These are phyloP conservation scores for Brasilioporus rufonigricans DNA, from an alignment of 768 basidiomycete species.

Conservation along the genomic window DNA sequence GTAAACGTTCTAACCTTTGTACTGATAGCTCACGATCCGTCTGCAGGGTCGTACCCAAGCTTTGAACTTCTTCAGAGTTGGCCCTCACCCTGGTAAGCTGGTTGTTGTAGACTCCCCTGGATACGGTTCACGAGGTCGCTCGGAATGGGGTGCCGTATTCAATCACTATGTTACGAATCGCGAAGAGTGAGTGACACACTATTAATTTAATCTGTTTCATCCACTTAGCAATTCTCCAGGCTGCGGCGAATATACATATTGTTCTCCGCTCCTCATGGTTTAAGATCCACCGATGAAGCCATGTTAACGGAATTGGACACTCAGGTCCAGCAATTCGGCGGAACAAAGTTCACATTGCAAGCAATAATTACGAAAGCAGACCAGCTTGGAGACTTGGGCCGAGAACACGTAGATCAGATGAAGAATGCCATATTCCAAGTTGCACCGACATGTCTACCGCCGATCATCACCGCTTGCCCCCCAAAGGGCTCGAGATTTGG, in stretches of 20 bases:
- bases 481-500: constrained; percentile 53
- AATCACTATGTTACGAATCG: constrained; percentile 61
- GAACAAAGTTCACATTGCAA: constrained; percentile 59
- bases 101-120: constrained; percentile 80
- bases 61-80: constrained; percentile 73
- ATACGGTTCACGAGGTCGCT: constrained; percentile 70
- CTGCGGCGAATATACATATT: constrained; percentile 69
- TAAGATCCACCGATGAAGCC: constrained; percentile 52
- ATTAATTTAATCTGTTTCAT: neutral
- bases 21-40: neutral
- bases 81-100: constrained; percentile 49
- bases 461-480: constrained; percentile 54
- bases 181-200: constrained; percentile 47
- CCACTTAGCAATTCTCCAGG: constrained; percentile 34
- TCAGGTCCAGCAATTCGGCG: constrained; percentile 29
- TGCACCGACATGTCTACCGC: constrained; percentile 61
- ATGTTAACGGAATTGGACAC: constrained; percentile 57
- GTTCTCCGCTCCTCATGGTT: constrained; percentile 63
- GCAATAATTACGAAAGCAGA: constrained; percentile 74
- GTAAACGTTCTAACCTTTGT: constrained; percentile 21
- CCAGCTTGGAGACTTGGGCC: constrained; percentile 37
- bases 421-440: constrained; percentile 49
- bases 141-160: constrained; percentile 74
- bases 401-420: constrained; percentile 40
- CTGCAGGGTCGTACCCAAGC: constrained; percentile 67